Conservation (phyloP, 1,139 yeast genomes). For the Geotrichum klebahnii region DNA sequence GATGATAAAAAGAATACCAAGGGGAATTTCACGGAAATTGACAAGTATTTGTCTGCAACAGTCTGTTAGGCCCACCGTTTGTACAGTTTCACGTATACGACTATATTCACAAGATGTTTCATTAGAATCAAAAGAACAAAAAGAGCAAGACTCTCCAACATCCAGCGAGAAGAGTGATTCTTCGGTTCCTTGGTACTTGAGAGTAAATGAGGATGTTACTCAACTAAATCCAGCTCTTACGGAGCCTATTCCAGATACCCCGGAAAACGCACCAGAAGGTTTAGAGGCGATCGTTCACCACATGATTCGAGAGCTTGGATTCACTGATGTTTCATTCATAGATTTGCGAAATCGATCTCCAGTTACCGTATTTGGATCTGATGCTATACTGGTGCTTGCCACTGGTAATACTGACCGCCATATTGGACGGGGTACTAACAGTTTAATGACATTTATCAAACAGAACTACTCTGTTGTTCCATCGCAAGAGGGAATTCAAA, state of each 20-base stretch:
- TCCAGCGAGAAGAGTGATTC: background rate
- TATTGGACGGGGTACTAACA: constrained; percentile 63
- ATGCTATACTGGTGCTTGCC: constrained; percentile 54
- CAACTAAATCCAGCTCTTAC: constrained; percentile 24
- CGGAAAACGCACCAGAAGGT: constrained; percentile 52
- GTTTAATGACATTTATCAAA: constrained; percentile 50
- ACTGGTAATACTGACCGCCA: constrained; percentile 79
- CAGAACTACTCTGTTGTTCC: constrained; percentile 46
- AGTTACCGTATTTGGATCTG: constrained; percentile 44
- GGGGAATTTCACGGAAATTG: constrained; percentile 3
- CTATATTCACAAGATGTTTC: background rate
- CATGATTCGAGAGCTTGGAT: constrained; percentile 59
- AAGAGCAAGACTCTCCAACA: background rate
- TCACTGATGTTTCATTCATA: constrained; percentile 56
- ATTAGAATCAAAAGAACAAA: background rate
- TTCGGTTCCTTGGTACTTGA: constrained; percentile 33
- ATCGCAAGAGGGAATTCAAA: constrained; percentile 65
- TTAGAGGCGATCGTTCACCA: constrained; percentile 47
- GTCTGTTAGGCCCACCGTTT: constrained; percentile 1
- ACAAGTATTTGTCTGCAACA: background rate
- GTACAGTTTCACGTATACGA: background rate
- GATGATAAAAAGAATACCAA: constrained; percentile 4
- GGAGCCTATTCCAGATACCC: constrained; percentile 43
- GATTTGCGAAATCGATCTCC: constrained; percentile 52
- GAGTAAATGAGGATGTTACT: constrained; percentile 26